Percentiles rank a stretch among this genome's conserved stretches.
Conservation (phyloP, 768 basidiomycete species). For the Boletus reticuloceps region DNA sequence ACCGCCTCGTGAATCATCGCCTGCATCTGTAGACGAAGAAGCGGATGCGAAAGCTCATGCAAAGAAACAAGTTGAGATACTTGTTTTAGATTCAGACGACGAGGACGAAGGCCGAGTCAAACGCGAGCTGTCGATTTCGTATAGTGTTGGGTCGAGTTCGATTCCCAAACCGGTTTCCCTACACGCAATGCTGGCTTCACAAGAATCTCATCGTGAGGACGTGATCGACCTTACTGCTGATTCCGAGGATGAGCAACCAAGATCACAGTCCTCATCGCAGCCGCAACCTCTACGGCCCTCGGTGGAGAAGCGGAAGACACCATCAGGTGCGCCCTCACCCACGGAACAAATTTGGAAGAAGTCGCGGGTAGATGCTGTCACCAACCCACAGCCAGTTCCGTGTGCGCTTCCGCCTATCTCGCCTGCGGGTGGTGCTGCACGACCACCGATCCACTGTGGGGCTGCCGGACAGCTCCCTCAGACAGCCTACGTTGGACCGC, state of each 20-base stretch:
- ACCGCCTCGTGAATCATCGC: slow-evolving; percentile 29
- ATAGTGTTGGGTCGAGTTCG: slow-evolving; percentile 42
- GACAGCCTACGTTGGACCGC: slow-evolving; percentile 20
- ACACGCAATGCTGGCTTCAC: slow-evolving; percentile 14
- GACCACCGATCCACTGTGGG: slow-evolving; percentile 13
- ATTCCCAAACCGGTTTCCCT: slow-evolving; percentile 27
- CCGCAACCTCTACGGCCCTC: slow-evolving; percentile 29
- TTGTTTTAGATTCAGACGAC: slow-evolving; percentile 71
- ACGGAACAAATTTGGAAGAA: slow-evolving; percentile 79
- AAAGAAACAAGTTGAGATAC: slow-evolving; percentile 54
- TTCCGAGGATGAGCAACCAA: slow-evolving; percentile 66
- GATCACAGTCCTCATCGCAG: slow-evolving; percentile 21
- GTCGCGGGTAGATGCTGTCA: slow-evolving; percentile 36
- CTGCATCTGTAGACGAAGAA: slow-evolving; percentile 30
- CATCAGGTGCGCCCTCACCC: slow-evolving; percentile 47
- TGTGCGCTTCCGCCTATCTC: slow-evolving; percentile 26
- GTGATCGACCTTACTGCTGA: slow-evolving; percentile 87
- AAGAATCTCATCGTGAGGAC: slow-evolving; percentile 39
- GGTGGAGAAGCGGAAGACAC: slow-evolving; percentile 58
- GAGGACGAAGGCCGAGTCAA: slow-evolving; percentile 78
- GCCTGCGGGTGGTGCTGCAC: slow-evolving; percentile 14
- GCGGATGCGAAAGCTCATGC: slow-evolving; percentile 39
- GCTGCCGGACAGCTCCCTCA: slow-evolving; percentile 14
- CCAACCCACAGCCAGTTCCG: slow-evolving; percentile 10
- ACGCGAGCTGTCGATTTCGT: slow-evolving; percentile 69